Conservation (phyloP, 2,329 filamentous ascomycete genomes). For the Fusarium begoniae region DNA sequence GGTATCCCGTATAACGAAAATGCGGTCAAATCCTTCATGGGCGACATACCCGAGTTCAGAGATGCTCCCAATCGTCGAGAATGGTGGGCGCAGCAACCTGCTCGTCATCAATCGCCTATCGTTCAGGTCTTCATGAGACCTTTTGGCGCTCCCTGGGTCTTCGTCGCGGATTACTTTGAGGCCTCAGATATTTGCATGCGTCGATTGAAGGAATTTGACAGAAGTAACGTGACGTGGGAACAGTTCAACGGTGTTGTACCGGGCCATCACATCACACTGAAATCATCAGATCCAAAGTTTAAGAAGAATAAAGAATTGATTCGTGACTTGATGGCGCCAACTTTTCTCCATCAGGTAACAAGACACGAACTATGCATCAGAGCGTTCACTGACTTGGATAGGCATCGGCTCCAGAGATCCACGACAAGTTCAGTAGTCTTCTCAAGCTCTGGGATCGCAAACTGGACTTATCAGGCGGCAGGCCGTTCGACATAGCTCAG, state of each 20-base stretch:
- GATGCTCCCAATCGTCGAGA: not conserved
- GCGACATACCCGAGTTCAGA: constrained; percentile 21
- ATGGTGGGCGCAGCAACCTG: constrained; percentile 18
- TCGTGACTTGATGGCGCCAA: constrained; percentile 27
- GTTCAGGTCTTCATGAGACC: constrained; percentile 27
- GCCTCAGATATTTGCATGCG: constrained; percentile 26
- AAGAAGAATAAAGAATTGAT: constrained; percentile 36
- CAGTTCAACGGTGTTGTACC: constrained; percentile 5
- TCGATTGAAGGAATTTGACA: constrained; percentile 29
- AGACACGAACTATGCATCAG: fast-evolving
- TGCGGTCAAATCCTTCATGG: constrained; percentile 21
- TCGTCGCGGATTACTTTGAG: constrained; percentile 30
- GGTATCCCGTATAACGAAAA: constrained; percentile 26
- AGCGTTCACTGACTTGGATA: not conserved
- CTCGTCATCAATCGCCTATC: constrained; percentile 18
- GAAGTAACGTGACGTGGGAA: not conserved
- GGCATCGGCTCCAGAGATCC: constrained; percentile 46
- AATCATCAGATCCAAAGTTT: constrained; percentile 15
- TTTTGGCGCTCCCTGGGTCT: constrained; percentile 19
- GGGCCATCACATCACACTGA: constrained; percentile 6
- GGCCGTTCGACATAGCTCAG: constrained; percentile 43
- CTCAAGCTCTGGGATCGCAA: constrained; percentile 48
- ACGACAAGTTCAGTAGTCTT: constrained; percentile 42
- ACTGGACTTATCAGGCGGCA: constrained; percentile 29
- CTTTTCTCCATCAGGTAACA: constrained; percentile 20